These are phyloP conservation scores for Beauveria asiatica DNA, from an alignment of 2,329 filamentous ascomycete genomes.

Conservation along the genomic window DNA sequence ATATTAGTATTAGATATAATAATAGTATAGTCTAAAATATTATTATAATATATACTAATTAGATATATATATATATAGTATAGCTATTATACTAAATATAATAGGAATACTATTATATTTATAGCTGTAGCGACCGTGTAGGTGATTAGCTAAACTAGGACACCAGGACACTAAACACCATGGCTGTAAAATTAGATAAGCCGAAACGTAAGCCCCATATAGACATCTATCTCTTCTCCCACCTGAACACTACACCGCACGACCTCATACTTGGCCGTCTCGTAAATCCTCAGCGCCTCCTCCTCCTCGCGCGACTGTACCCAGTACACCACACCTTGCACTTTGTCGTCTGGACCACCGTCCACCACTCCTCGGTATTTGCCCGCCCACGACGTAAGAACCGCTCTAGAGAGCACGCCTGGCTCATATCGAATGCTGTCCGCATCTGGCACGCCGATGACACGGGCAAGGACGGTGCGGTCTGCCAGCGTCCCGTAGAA, in stretches of 20 bases:
- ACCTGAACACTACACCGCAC: background rate
- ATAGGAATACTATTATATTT: too few species aligned
- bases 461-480: slow-evolving; percentile 19
- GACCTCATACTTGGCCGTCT: background rate
- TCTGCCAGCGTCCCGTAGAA: slow-evolving; percentile 32
- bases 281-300: background rate
- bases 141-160: too few species aligned
- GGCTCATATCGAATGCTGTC: slow-evolving; percentile 13
- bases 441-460: slow-evolving; percentile 22
- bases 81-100: too few species aligned
- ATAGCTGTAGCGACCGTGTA: too few species aligned
- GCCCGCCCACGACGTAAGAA: slow-evolving; percentile 26
- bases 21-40: too few species aligned
- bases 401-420: slow-evolving; percentile 23
- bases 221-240: background rate
- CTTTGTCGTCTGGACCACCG: slow-evolving; percentile 6
- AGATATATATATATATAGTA: too few species aligned
- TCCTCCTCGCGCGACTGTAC: slow-evolving; percentile 1
- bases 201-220: background rate
- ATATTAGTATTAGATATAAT: too few species aligned
- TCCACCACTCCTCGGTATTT: slow-evolving; percentile 32
- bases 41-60: too few species aligned
- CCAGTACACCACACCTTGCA: background rate
- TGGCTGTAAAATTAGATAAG: background rate
- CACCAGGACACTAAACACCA: too few species aligned